These are phyloP conservation scores for Chenopodium suecicum DNA, from an alignment of 148 eudicot species.

Conservation along the genomic window DNA sequence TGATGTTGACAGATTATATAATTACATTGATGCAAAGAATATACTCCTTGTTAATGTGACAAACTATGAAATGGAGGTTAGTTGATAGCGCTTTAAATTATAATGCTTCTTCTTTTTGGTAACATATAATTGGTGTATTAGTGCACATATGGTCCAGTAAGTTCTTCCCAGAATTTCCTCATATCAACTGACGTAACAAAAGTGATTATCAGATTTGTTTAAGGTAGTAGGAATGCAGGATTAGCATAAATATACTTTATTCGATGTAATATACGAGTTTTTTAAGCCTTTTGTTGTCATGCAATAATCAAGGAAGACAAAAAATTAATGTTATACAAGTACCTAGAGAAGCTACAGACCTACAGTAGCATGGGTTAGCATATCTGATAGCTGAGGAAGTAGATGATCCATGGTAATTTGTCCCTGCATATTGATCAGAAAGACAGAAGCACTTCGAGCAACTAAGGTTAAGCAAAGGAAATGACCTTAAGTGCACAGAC, in stretches of 20 bases:
- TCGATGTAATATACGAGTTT: neutral
- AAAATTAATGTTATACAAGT: too few relatives aligned
- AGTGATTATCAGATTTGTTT: neutral
- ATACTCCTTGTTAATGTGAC: neutral
- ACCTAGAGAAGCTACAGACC: neutral
- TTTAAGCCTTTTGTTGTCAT: neutral
- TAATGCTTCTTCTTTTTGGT: slow-evolving; percentile 1
- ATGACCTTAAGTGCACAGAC: neutral
- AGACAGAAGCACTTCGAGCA: too few relatives aligned
- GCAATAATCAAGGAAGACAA: neutral
- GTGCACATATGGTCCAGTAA: slow-evolving; percentile 1
- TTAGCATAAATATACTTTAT: neutral
- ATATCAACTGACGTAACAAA: neutral
- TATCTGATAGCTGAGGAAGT: neutral
- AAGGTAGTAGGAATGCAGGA: slow-evolving; percentile 12
- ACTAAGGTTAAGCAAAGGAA: neutral
- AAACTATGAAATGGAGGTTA: neutral
- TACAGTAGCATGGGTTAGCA: neutral
- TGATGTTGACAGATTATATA: neutral
- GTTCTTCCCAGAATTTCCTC: neutral
- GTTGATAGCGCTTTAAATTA: neutral
- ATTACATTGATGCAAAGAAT: neutral
- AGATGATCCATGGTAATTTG: neutral
- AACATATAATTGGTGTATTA: neutral
- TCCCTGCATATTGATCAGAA: too few relatives aligned